Conservation (phyloP, 495 filamentous ascomycete species). For the Haplographium delicatum region DNA sequence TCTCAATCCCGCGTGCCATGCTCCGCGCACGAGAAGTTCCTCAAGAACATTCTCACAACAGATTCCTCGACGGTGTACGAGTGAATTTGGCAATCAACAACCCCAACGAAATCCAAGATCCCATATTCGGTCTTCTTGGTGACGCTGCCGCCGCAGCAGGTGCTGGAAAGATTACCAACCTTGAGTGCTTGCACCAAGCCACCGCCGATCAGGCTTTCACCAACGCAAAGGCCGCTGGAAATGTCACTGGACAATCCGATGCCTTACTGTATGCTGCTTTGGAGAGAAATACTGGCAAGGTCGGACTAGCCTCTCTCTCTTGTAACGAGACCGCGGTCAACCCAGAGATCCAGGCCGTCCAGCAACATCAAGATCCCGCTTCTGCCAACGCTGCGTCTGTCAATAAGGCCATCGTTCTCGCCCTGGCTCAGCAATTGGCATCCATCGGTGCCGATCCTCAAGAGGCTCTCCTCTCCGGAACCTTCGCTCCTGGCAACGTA, state of each 20-base stretch:
- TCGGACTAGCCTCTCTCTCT: conserved; percentile 47
- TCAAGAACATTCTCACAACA: conserved; percentile 58
- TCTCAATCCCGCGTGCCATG: conserved; percentile 21
- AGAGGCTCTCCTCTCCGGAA: conserved; percentile 49
- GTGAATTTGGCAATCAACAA: conserved; percentile 50
- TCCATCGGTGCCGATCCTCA: conserved; percentile 53
- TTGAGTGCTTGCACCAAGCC: conserved; percentile 62
- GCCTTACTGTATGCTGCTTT: conserved; percentile 58
- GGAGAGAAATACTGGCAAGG: conserved; percentile 56
- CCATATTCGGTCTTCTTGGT: conserved; percentile 61
- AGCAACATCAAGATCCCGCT: conserved; percentile 62
- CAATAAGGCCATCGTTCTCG: conserved; percentile 52
- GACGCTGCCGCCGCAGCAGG: conserved; percentile 53
- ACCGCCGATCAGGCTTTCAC: conserved; percentile 66
- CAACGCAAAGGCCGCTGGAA: conserved; percentile 57
- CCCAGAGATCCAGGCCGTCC: conserved; percentile 59
- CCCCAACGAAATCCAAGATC: conserved; percentile 51
- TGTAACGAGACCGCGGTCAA: conserved; percentile 57
- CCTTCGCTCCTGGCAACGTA: conserved; percentile 54
- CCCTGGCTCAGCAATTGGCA: conserved; percentile 48
- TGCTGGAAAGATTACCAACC: conserved; percentile 50
- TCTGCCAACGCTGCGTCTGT: conserved; percentile 41
- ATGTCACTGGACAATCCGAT: conserved; percentile 49
- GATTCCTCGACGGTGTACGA: conserved; percentile 42
- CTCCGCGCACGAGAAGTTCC: conserved; percentile 33